phyloP scores from a whole-genome alignment of 2,329 filamentous ascomycete species.

The Chalara sp. region DNA sequence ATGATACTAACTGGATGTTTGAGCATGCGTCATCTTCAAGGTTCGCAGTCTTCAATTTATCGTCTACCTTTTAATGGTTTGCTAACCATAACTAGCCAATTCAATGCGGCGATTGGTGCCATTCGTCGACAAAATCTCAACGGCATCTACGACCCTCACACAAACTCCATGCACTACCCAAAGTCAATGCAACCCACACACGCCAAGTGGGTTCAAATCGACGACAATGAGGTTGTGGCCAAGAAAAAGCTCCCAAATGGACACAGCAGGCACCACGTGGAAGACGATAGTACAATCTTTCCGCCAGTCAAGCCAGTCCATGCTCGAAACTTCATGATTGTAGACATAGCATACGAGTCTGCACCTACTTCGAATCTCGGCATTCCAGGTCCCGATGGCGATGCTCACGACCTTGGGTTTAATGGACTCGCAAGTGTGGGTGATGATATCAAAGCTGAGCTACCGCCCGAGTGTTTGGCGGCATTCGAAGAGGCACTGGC shows the following conservation, averaged over 20 bases:
- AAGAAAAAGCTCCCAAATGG: constrained; percentile 11
- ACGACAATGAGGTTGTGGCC: constrained; percentile 24
- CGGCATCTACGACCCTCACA: constrained; percentile 90
- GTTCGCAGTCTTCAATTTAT: constrained; percentile 40
- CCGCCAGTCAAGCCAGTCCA: constrained; percentile 47
- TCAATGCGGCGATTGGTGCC: constrained; percentile 69
- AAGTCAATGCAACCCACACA: constrained; percentile 84
- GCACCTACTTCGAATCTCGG: constrained; percentile 47
- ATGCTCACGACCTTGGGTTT: constrained; percentile 38
- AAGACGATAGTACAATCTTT: constrained; percentile 34
- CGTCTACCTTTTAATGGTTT: neutral
- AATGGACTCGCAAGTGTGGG: constrained; percentile 57
- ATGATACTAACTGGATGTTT: constrained; percentile 92
- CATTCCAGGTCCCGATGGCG: constrained; percentile 50
- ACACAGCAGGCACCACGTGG: constrained; percentile 4
- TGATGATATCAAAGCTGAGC: constrained; percentile 56
- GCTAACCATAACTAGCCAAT: constrained; percentile 51
- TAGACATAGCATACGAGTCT: constrained; percentile 54
- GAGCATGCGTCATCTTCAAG: constrained; percentile 89
- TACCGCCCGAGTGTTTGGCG: constrained; percentile 63
- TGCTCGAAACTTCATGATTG: constrained; percentile 54
- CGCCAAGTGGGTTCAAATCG: constrained; percentile 71
- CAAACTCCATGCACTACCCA: constrained; percentile 85
- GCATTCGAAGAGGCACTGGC: constrained; percentile 64
- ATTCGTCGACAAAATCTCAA: constrained; percentile 58